Base-by-base conservation (phyloP, 2,329 filamentous ascomycete species). In the Colletotrichum sp. region DNA sequence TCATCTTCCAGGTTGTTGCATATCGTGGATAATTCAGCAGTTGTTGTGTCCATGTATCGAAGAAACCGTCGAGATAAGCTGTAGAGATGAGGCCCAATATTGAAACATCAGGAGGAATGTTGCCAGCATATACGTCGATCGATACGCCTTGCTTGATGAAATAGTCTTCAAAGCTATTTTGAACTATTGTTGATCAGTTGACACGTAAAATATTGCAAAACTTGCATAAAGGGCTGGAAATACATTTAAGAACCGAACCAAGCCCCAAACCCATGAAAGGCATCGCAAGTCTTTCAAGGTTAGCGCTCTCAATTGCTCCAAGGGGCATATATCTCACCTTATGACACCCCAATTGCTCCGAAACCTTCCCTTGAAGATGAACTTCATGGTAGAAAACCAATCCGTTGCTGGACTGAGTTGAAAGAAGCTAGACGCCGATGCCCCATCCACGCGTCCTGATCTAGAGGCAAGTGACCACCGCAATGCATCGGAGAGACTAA, bases 21-120 rank as follows among this genome's bases (percentile, higher is more conserved):
- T 78, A 80, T 60, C 74, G 76, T 2, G 76, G 68, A 34, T 78
- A 79, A 32, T 69, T 76, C 24, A 79, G 71, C 2, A 80, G 72
- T 21, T 71, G 66, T 6, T 78, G 65, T 5, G 65, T 71, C 76
- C 76, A 78, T 3, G 75, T 76, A 24, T 76, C 63, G 57, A 78
- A 76, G 59, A 76, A 80, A 26, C 79, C 77, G 39, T 76, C 60
- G 5, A 79, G 62, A 32, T 79, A 78, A 6, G 78, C 67, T 1
- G 69, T 63, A 2, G 76, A 71, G 24, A 80, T 75, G 4, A 64
- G 16, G 13, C 68, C 36, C 15, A 79, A 39, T 0, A 78, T 71
- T 5, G 65, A 63, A 4, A 76, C 34, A 9, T 79, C 77, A 16
- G 76, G 76, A 2, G 74, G 72, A 16, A 76, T 77, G 18, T 77